These are phyloP conservation scores for Macrocystidia cucumis DNA, from an alignment of 1,284 basidiomycete genomes.

Conservation along the genomic window DNA sequence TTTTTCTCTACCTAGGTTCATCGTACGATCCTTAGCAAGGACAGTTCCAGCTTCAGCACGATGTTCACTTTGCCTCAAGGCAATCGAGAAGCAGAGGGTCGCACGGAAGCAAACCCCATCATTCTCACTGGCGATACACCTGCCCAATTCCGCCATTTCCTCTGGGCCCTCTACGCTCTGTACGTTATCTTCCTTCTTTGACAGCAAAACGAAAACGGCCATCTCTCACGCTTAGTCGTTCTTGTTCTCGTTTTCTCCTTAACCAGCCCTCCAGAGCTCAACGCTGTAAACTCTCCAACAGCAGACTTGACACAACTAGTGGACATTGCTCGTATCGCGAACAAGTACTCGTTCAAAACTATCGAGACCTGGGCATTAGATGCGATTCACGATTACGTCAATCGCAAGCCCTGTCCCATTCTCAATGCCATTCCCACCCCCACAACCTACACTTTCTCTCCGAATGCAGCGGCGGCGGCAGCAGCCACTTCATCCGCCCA, in stretches of 20 bases:
- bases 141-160: conserved; percentile 55
- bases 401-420: conserved; percentile 48
- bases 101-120: conserved; percentile 56
- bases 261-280: conserved; percentile 50
- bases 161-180: conserved; percentile 54
- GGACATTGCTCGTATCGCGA: conserved; percentile 51
- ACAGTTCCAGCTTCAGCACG: conserved; percentile 51
- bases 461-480: conserved; percentile 11
- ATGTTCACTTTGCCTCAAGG: conserved; percentile 61
- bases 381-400: conserved; percentile 54
- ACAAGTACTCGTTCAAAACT: conserved; percentile 65
- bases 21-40: conserved; percentile 50
- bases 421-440: conserved; percentile 29
- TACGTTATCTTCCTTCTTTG: conserved; percentile 13
- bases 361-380: conserved; percentile 64
- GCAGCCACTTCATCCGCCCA: conserved; percentile 8
- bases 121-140: conserved; percentile 49
- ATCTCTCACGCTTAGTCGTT: background rate
- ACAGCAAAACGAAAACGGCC: too few relatives aligned
- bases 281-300: conserved; percentile 31
- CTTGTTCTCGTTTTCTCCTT: conserved; percentile 5
- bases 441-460: conserved; percentile 21
- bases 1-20: conserved; percentile 42
- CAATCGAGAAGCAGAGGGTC: conserved; percentile 38
- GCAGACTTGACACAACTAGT: conserved; percentile 49